Percentiles rank a stretch among this genome's conserved stretches.
Evolutionary conservation across 1,284 basidiomycete species (phyloP).

Genomic region (Malassezia obtusa): DNA sequence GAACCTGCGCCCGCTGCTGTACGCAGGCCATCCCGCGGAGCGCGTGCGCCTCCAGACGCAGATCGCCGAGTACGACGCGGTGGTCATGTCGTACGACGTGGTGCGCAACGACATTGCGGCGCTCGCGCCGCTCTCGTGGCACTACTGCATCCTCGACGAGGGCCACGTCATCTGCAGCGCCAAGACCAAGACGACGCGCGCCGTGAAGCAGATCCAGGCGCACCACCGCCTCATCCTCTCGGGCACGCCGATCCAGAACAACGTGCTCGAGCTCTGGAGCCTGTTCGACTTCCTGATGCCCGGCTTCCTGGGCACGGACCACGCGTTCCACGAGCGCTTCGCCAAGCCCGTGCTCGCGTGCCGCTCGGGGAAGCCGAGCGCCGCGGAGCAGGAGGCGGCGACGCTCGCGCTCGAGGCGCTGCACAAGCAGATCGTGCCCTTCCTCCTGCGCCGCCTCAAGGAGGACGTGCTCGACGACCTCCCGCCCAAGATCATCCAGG

Average conservation of each 20-base stretch:
- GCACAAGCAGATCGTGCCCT: constrained; percentile 98
- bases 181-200: constrained; percentile 93
- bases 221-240: constrained; percentile 89
- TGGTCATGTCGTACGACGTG: constrained; percentile 95
- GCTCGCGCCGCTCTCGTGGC: constrained; percentile 69
- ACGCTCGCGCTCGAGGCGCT: constrained; percentile 78
- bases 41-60: constrained; percentile 54
- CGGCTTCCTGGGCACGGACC: constrained; percentile 87
- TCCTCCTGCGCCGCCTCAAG: constrained; percentile 88
- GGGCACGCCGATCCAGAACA: constrained; percentile 98
- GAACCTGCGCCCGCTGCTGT: constrained; percentile 73
- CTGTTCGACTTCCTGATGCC: constrained; percentile 99
- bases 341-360: constrained; percentile 92
- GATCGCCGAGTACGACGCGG: constrained; percentile 57
- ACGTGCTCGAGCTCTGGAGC: constrained; percentile 95
- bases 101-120: constrained; percentile 84
- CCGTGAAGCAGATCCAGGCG: constrained; percentile 80
- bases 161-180: constrained; percentile 98
- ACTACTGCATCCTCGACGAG: constrained; percentile 96
- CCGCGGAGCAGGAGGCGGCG: constrained; percentile 79
- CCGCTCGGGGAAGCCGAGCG: constrained; percentile 74
- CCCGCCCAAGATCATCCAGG: constrained; percentile 98
- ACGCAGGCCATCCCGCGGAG: constrained; percentile 80
- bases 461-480: constrained; percentile 94
- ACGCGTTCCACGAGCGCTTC: constrained; percentile 90